A percentile compares a stretch with the other conserved stretches of the same genome.
phyloP scores from a whole-genome alignment of 2,329 filamentous ascomycete species.

The Colletotrichum trifolii region DNA sequence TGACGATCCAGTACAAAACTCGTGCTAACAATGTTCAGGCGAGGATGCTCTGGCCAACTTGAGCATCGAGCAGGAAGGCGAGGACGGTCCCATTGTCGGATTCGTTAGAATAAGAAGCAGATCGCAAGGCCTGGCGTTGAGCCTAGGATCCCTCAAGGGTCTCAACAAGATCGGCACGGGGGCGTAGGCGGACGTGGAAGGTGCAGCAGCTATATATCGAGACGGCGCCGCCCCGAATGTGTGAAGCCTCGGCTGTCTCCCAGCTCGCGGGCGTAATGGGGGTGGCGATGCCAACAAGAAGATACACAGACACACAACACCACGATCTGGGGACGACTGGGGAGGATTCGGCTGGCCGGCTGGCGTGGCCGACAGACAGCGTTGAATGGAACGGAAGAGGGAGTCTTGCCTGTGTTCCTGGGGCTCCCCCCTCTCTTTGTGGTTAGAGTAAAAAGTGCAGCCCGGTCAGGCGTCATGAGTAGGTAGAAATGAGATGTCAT shows the following conservation, averaged over 20 bases:
- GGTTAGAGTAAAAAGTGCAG: constrained; percentile 37
- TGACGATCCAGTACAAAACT: not conserved
- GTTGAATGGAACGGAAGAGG: constrained; percentile 28
- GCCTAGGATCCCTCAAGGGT: constrained; percentile 93
- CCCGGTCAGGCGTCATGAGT: constrained; percentile 37
- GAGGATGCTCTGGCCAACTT: constrained; percentile 98
- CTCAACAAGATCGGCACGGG: constrained; percentile 80
- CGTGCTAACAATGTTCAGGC: constrained; percentile 64
- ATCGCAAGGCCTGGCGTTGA: constrained; percentile 93
- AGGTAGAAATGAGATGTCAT: constrained; percentile 37
- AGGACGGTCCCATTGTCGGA: constrained; percentile 93
- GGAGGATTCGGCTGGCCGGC: constrained; percentile 6
- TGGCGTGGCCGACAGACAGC: constrained; percentile 12
- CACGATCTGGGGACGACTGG: not conserved
- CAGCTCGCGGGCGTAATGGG: constrained; percentile 26
- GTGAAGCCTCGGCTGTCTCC: not conserved
- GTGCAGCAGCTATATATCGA: constrained; percentile 27
- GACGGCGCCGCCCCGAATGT: constrained; percentile 20
- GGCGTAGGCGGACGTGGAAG: constrained; percentile 40
- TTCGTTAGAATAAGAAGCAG: constrained; percentile 98
- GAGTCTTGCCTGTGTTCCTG: constrained; percentile 18
- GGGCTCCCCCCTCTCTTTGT: constrained; percentile 11
- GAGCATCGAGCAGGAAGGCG: constrained; percentile 97
- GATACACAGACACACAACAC: constrained; percentile 4
- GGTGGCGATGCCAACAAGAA: not conserved